Base-by-base conservation (phyloP, 106 monocot species). In the Narthecium ossifragum region DNA sequence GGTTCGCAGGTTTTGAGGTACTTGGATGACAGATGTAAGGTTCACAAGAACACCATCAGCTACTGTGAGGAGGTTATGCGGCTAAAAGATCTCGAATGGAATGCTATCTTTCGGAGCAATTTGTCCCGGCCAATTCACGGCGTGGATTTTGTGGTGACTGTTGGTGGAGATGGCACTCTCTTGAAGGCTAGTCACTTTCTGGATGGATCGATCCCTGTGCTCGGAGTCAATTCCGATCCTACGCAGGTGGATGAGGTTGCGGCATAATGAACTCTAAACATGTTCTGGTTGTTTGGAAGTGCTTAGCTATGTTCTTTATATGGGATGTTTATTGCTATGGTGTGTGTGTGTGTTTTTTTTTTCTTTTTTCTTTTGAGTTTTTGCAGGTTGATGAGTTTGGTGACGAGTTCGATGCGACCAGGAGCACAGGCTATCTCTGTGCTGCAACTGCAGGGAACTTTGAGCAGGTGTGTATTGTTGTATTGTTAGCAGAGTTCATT, bases 151-250 rank as follows among this genome's bases (percentile, higher is more conserved):
- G 90, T 90, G 21, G 59, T 96, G 34, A 81, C 96, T 34, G 66
- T 96, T 61, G 96, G 96, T 51, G 96, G 96, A 3, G 90, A 96
- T 69, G 96, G 96, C 61, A 96, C 90, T 52, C 86, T 96, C 69
- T 48, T 96, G 37, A 79, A 67, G 27, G 84, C 84, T 6, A 98
- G 90, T 60, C 96, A 98, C 34, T 90, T 86, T 53, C 51, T 98
- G 61, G 86, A 87, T 67, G 53, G 43, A 54, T 65, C 75, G 4
- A 60, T 84, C 69, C 86, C 96, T 31, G 68, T 98, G 66, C 60
- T 98, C 24, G 96, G 90, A 46, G 90, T 98, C 46, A 98, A 98
- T 70, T 98, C 90, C 18, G 96, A 98, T 51, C 96, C 96, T 41
- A 98, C 96, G 37, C 60, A 72, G 63, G 2, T 17, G n/a, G 49